Conservation (phyloP, 306 rosid species). For the Hippophae rhamnoides region DNA sequence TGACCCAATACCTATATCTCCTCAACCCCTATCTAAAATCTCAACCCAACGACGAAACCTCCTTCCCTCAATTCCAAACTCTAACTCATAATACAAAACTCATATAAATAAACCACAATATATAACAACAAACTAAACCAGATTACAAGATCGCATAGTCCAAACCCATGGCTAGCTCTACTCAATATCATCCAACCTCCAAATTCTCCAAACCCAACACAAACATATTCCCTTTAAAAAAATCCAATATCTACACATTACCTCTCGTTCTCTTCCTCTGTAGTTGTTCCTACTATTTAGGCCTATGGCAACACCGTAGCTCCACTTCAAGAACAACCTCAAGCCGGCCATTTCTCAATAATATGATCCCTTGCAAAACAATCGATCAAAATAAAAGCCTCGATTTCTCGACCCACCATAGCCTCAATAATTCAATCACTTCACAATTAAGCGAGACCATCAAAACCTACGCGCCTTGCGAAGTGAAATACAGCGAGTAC, state of each 20-base stretch:
- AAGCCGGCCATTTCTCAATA: background rate
- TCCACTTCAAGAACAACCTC: background rate
- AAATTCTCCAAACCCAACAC: slow-evolving; percentile 32
- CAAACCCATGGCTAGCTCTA: slow-evolving; percentile 14
- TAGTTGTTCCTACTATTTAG: slow-evolving; percentile 39
- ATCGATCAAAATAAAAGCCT: background rate
- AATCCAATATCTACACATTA: slow-evolving; percentile 30
- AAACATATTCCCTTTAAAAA: slow-evolving; percentile 21
- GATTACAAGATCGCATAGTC: background rate
- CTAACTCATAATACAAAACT: too few relatives aligned
- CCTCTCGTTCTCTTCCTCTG: slow-evolving; percentile 48
- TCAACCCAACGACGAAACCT: background rate
- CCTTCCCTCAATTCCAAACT: background rate
- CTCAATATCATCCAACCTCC: slow-evolving; percentile 38
- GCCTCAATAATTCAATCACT: slow-evolving; percentile 1
- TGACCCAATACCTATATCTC: background rate
- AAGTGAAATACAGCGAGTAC: slow-evolving; percentile 45
- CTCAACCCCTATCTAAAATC: background rate
- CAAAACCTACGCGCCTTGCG: slow-evolving; percentile 31
- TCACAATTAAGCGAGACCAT: background rate
- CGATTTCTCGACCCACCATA: slow-evolving; percentile 46
- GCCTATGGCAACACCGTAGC: slow-evolving; percentile 31
- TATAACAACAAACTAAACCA: background rate
- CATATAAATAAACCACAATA: background rate
- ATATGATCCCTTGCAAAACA: background rate